phyloP scores from a whole-genome alignment of 345 rosid genomes.

The Linum tenue region DNA sequence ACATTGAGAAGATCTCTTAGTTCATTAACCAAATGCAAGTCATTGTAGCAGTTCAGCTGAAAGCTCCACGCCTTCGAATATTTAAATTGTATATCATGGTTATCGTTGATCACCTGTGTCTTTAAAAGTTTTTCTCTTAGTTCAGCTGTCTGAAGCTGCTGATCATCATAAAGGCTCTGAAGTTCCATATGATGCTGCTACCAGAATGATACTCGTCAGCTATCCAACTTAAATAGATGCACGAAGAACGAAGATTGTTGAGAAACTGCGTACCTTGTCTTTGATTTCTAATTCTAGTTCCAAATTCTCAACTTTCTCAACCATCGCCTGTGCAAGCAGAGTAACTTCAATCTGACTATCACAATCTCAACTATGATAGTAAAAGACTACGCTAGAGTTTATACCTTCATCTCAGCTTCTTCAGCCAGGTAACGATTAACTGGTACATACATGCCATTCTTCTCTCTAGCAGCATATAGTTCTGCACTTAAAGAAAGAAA shows the following conservation, averaged over 20 bases:
- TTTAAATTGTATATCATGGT: not conserved
- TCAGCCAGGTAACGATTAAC: slow-evolving; percentile 1
- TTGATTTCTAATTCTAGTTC: not conserved
- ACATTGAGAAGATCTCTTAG: not conserved
- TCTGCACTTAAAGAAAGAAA: not conserved
- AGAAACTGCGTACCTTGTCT: slow-evolving; percentile 10
- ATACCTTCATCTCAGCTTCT: slow-evolving; percentile 11
- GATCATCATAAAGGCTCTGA: slow-evolving; percentile 6
- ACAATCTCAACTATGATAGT: not conserved
- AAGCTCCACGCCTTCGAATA: not conserved
- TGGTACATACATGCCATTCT: slow-evolving; percentile 10
- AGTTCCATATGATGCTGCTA: slow-evolving; percentile 3
- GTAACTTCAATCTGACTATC: not conserved
- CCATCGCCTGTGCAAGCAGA: not conserved
- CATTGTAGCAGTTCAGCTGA: not conserved
- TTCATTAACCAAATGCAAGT: too few relatives aligned
- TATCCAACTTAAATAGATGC: not conserved
- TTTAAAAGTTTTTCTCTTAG: slow-evolving; percentile 1
- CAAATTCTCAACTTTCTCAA: slow-evolving; percentile 4
- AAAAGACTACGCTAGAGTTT: not conserved
- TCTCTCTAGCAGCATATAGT: slow-evolving; percentile 8
- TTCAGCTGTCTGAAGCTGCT: slow-evolving; percentile 8
- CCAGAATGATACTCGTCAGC: not conserved
- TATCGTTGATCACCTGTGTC: not conserved
- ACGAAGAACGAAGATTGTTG: not conserved